Evolutionary conservation across 305 asterid genomes (phyloP), one percentile per base, ranked within the genome.

Genomic region (Andrographis paniculata): DNA sequence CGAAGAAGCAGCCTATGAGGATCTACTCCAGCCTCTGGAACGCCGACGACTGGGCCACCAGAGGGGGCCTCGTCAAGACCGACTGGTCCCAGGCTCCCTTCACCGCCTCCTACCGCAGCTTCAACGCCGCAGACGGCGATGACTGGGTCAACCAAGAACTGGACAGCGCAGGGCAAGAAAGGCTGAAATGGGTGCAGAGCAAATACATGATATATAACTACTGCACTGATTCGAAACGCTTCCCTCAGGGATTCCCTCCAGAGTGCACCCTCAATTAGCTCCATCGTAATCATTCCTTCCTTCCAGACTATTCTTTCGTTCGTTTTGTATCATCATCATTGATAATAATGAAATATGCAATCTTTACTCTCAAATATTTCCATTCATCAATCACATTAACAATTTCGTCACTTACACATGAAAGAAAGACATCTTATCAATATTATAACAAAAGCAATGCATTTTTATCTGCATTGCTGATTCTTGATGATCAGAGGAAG

Each of bases 121-220:
- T 49, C 55, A 35, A 31, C 16, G 17, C 36, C 42, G 14, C 27
- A 10, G 40, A 13, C 18, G 27, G 53, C 22, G 30, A 24, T 24
- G 21, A 61, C 22, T 65, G 73, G 76, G 33, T 43, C 30, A 42
- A 48, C 1, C 49, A 68, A 42, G 58, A 53, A 20, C 65, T 68
- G 28, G 73, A 67, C 18, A 20, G 53, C 11, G 20, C 46, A 14
- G 30, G 64, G 20, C 50, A 46, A 42, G 53, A 49, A 8, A 53
- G 55, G 50, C 48, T 71, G 27, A 35, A 49, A 56, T 67, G 72
- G 75, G 66, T 51, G 52, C 71, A 63, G 31, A 56, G 57, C 16
- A 61, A 61, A 4, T 58, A 57, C 43, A 62, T 65, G 76, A 38
- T 65, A 0, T 70, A 70, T 11, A 65, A 70, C 47, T 70, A 70